Conservation (phyloP, 23 red algal genomes). For the Cyanidiococcus yangmingshanensis region DNA sequence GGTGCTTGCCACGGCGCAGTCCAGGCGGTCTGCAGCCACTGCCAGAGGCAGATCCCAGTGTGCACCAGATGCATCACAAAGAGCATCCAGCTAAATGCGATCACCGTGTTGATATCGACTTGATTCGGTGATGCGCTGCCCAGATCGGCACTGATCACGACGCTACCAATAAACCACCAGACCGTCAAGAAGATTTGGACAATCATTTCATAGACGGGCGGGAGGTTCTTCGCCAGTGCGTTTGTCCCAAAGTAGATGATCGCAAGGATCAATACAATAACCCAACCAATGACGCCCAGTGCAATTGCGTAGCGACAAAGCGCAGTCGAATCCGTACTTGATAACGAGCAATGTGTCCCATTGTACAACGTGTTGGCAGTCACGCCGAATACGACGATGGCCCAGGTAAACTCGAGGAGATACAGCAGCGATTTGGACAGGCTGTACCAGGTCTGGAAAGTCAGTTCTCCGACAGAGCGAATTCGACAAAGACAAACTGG, state of each 20-base stretch:
- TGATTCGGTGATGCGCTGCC: slow-evolving; percentile 6
- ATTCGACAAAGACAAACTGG: slow-evolving; percentile 12
- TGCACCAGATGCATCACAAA: slow-evolving; percentile 5
- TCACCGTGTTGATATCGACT: slow-evolving; percentile 8
- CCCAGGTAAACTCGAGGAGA: slow-evolving; percentile 5
- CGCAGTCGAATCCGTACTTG: slow-evolving; percentile 4
- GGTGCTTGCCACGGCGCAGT: too few species aligned
- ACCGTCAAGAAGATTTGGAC: neutral
- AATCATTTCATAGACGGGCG: neutral
- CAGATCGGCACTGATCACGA: neutral
- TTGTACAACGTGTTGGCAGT: slow-evolving; percentile 11
- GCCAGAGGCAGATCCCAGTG: slow-evolving; percentile 6
- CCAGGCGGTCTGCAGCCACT: neutral
- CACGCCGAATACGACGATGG: slow-evolving; percentile 15
- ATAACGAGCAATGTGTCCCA: neutral
- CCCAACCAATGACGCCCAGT: slow-evolving; percentile 13
- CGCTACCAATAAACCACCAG: slow-evolving; percentile 17
- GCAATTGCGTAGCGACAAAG: slow-evolving; percentile 16
- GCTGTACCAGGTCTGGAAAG: slow-evolving; percentile 20
- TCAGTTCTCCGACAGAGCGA: neutral
- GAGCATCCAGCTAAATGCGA: slow-evolving; percentile 16
- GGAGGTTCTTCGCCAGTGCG: neutral
- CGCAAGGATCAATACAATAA: neutral
- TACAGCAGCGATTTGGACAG: slow-evolving; percentile 16
- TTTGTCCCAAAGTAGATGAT: neutral